Evolutionary conservation across 2,329 filamentous ascomycete genomes (phyloP), one percentile per base, ranked within the genome.

Genomic region (Hyphodiscus sp.): DNA sequence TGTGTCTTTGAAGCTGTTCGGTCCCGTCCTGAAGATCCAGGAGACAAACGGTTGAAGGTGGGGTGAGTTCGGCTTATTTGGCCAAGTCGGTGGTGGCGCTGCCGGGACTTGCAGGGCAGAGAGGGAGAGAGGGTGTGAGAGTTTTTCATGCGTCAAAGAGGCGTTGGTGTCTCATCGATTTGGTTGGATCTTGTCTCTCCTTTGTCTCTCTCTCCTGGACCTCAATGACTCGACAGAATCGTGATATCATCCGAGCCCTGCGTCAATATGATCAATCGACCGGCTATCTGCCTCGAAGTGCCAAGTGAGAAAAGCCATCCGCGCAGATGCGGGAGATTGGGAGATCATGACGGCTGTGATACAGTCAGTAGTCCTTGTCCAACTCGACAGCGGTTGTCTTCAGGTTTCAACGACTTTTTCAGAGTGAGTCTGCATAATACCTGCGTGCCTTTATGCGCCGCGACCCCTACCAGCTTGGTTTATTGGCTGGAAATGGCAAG

Each of bases 391-490:
- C 11, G 33, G 33, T 16, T 23, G 30, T 45, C 41, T 30, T 20
- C 20, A 29, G 5, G 51, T 50, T 49, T 47, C 52, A n/a, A 54
- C 52, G 43, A 42, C 44, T 45, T 46, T 41, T 46, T 41, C 45
- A 41, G 48, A 48, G 23, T 41, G 26, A 47, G 13, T 13, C 5
- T 8, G 23, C 4, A 4, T 26, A 26, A 26, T 26, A 26, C 23
- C 23, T 26, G 23, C 33, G 11, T 13, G 5, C 13, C 33, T 38
- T 5, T 38, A 38, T 38, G 41, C 48, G 38, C 33, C 41, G 47
- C 29, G 47, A 41, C 26, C 33, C 41, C 50, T 2, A 19, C 42
- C 18, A n/a, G 9, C n/a, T 48, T 49, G 48, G 45, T 26, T 48
- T 48, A 54, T 47, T 38, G 33, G 33, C 16, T 13, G 16, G 33